Base-by-base conservation (phyloP, 805 yeast species). In the Candida parachauliodes region DNA sequence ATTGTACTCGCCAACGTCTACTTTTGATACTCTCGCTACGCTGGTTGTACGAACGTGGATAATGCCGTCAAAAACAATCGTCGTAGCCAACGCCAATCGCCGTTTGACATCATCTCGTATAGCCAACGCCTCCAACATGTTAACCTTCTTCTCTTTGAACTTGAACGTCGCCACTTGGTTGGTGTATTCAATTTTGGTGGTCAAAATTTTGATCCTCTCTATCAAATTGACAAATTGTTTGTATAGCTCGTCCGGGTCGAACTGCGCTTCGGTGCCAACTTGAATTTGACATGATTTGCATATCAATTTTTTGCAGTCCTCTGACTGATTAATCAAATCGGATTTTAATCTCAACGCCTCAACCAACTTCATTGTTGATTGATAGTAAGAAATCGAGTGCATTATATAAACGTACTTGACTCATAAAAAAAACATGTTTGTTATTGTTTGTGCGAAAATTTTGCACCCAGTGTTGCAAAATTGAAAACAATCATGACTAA, bases 61-160 rank as follows among this genome's bases (percentile, higher is more conserved):
- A 4, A 31, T 31, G 4, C 34, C 34, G 14, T 15, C 19, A 9
- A 9, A 5, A 3, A 29, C 24, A n/a, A 29, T 29, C 7, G 32
- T 19, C 11, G 17, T 9, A 2, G 14, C 11, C 19, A 31, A 14
- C 3, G 12, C 15, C 14, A 22, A 9, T 15, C n/a, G 21, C 22
- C 34, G 4, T 7, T 8, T 31, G 8, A 31, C 2, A 16, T 31
- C 16, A 5, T 31, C 34, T 8, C 27, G 17, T 29, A 8, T 11
- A 19, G 32, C 32, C 17, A 29, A 19, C 17, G 32, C 32, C 12
- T 29, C 24, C 4, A 31, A 9, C 34, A 31, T 31, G 18, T 5
- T 31, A 5, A 31, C 9, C 10, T 14, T 5, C 10, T 22, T 16
- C 4, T 31, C 20, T 22, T 31, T 15, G 12, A 15, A 31, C 8